Evolutionary conservation across 371 early-diverging fungal species (phyloP).

Genomic region (Actinomortierella wolfii): DNA sequence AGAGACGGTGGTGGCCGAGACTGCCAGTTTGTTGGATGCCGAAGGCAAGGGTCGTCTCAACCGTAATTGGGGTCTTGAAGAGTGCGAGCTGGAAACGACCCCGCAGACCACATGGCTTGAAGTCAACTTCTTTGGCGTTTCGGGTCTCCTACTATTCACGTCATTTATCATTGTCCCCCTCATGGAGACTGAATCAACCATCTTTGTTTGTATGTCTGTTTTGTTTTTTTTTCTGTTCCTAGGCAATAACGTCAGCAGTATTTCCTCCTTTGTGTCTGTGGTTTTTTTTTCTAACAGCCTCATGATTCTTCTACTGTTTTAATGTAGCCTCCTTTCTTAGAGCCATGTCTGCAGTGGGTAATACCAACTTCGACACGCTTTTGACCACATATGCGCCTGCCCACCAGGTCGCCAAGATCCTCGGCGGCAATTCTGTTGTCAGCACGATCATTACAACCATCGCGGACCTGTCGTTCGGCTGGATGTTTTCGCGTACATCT

Average conservation of each 20-base stretch:
- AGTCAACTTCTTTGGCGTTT: too few relatives aligned
- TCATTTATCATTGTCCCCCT: conserved; percentile 8
- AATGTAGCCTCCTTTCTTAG: conserved; percentile 8
- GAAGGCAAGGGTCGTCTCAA: too few relatives aligned
- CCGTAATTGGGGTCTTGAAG: too few relatives aligned
- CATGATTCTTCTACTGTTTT: background rate
- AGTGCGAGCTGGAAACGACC: too few relatives aligned
- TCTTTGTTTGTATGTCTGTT: conserved; percentile 21
- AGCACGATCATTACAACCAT: conserved; percentile 11
- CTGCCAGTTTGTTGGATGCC: too few relatives aligned
- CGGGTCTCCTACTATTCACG: background rate
- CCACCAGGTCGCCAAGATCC: conserved; percentile 17
- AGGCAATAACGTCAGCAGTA: too few relatives aligned
- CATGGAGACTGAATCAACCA: conserved; percentile 2
- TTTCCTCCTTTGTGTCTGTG: too few relatives aligned
- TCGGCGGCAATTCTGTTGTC: conserved; percentile 17
- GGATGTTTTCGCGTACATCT: conserved; percentile 28
- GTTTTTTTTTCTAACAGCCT: too few relatives aligned
- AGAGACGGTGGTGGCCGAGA: too few relatives aligned
- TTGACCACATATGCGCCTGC: conserved; percentile 14
- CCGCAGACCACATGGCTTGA: too few relatives aligned
- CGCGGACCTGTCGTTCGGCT: conserved; percentile 21
- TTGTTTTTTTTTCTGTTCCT: background rate
- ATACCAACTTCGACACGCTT: conserved; percentile 16
- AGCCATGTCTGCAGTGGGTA: background rate